Percentiles rank a stretch among this genome's conserved stretches.
Evolutionary conservation across 495 filamentous ascomycete species (phyloP).

Genomic region (Rostrohypoxylon terebratum): DNA sequence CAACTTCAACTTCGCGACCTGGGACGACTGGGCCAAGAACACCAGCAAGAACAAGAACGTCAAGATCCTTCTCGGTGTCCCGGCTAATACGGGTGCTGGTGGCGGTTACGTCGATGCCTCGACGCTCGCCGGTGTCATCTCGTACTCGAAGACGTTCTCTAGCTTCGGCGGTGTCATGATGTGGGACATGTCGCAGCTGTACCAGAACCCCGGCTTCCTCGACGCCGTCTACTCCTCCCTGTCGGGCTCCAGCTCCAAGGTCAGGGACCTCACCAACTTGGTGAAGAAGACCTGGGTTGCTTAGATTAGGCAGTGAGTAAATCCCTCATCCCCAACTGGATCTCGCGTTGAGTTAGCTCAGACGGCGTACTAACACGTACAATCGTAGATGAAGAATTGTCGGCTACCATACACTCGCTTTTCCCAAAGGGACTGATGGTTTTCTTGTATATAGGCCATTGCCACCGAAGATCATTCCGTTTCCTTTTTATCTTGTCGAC

Average conservation of each 20-base stretch:
- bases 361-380: slow-evolving; percentile 25
- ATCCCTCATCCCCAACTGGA: slow-evolving; percentile 16
- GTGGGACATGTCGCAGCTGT: slow-evolving; percentile 76
- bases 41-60: slow-evolving; percentile 70
- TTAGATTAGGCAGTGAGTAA: slow-evolving; percentile 52
- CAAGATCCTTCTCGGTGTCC: slow-evolving; percentile 75
- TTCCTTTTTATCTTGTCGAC: not conserved
- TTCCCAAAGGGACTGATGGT: slow-evolving; percentile 48
- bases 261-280: slow-evolving; percentile 34
- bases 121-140: slow-evolving; percentile 61
- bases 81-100: slow-evolving; percentile 70
- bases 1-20: slow-evolving; percentile 75
- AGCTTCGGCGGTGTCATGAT: slow-evolving; percentile 79
- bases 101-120: slow-evolving; percentile 66
- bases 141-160: slow-evolving; percentile 63
- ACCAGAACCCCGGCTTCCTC: slow-evolving; percentile 69
- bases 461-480: slow-evolving; percentile 1
- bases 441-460: slow-evolving; percentile 48
- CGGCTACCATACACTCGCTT: slow-evolving; percentile 52
- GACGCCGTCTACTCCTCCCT: slow-evolving; percentile 52
- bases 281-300: slow-evolving; percentile 44
- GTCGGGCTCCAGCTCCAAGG: slow-evolving; percentile 25
- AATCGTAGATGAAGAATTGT: slow-evolving; percentile 1
- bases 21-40: slow-evolving; percentile 78
- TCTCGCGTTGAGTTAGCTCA: not conserved